Conservation (phyloP, 768 basidiomycete species). For the Tephrocybe sp. region DNA sequence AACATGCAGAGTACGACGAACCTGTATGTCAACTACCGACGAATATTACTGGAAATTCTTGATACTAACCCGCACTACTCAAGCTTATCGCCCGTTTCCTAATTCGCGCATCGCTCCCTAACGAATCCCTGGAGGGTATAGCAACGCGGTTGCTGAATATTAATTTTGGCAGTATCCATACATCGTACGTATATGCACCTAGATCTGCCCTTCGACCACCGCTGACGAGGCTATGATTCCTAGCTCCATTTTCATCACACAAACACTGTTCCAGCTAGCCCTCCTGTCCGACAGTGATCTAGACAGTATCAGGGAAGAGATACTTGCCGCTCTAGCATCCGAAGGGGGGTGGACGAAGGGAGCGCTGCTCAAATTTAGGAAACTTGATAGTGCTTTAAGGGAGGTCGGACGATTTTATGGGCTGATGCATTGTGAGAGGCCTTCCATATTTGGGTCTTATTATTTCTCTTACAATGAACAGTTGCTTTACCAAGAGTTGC, state of each 20-base stretch:
- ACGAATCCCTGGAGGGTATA: conserved; percentile 29
- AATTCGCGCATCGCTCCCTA: conserved; percentile 25
- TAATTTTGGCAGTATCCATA: conserved; percentile 40
- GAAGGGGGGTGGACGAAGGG: conserved; percentile 37
- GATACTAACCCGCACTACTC: neutral
- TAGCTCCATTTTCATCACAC: conserved; percentile 36
- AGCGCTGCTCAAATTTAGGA: conserved; percentile 30
- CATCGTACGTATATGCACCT: conserved; percentile 30
- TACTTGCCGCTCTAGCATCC: conserved; percentile 29
- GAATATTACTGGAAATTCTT: neutral
- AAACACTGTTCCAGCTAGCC: conserved; percentile 33
- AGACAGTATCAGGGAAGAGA: conserved; percentile 30
- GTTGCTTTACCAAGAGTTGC: conserved; percentile 31
- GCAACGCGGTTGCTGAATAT: conserved; percentile 36
- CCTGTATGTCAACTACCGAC: conserved; percentile 19
- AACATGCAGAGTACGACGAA: conserved; percentile 20
- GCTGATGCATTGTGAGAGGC: conserved; percentile 28
- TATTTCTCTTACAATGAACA: conserved; percentile 7
- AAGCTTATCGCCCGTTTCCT: conserved; percentile 29
- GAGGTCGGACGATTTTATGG: conserved; percentile 35
- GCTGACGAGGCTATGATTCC: neutral
- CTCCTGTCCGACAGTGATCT: conserved; percentile 26
- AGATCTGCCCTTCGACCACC: neutral
- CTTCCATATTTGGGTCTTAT: neutral
- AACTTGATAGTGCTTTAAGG: conserved; percentile 34